Evolutionary conservation across 2,329 filamentous ascomycete species (phyloP).

Genomic region (Coniochaeta sp.): DNA sequence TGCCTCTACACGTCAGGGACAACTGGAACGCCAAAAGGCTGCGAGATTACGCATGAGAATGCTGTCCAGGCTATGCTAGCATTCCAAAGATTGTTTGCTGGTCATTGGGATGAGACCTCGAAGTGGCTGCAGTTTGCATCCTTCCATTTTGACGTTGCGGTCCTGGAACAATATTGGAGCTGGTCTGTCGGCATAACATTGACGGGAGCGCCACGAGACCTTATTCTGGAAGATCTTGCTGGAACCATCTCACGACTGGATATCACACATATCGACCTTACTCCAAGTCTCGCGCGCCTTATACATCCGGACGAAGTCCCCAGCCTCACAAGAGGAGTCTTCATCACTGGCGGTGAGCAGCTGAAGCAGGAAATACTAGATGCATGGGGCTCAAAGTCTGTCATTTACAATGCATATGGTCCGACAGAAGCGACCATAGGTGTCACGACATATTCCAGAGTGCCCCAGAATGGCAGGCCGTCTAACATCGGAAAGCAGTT

Average conservation of each 20-base stretch:
- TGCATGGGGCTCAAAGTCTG: constrained; percentile 68
- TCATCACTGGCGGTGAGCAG: constrained; percentile 87
- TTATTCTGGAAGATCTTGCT: constrained; percentile 78
- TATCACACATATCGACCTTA: constrained; percentile 89
- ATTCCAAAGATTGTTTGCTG: constrained; percentile 70
- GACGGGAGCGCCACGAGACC: constrained; percentile 71
- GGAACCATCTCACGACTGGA: constrained; percentile 61
- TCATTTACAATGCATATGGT: constrained; percentile 89
- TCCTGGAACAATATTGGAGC: constrained; percentile 91
- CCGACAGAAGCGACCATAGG: constrained; percentile 92
- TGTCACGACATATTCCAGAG: constrained; percentile 80
- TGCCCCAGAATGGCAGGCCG: constrained; percentile 69
- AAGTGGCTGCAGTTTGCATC: constrained; percentile 91
- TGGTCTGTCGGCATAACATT: constrained; percentile 87
- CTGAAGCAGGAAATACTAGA: constrained; percentile 86
- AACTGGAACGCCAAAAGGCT: constrained; percentile 81
- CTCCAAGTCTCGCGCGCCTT: constrained; percentile 76
- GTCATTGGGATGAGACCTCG: constrained; percentile 65
- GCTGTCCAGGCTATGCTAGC: constrained; percentile 83
- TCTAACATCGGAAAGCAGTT: constrained; percentile 87
- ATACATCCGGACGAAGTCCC: constrained; percentile 76
- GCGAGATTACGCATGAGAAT: constrained; percentile 82
- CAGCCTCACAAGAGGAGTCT: constrained; percentile 71
- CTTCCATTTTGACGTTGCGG: constrained; percentile 90
- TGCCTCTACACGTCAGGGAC: constrained; percentile 85